Evolutionary conservation across 139 green algal species (phyloP), one percentile per base, ranked within the genome.

Genomic region (Chlamydomonas sp.): DNA sequence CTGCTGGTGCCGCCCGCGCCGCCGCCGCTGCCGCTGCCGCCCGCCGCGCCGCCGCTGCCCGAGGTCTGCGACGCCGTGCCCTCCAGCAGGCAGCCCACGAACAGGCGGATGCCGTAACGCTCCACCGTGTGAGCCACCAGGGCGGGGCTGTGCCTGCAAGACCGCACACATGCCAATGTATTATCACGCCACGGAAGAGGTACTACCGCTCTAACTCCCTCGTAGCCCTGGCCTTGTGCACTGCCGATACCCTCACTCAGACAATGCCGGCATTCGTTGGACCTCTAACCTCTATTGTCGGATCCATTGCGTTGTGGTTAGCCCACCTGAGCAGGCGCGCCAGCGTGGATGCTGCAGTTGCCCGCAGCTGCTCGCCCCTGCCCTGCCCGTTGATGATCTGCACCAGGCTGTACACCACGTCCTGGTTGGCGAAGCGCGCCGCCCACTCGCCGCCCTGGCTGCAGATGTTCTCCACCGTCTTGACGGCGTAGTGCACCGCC

Each of bases 401-500:
- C 82, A 94, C 80, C 72, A 96, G 81, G 63, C 84, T 88, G 63
- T 63, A 49, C 62, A 94, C 80, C 1, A 93, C 80, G 17, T 95
- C 93, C 66, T 91, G 74, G 31, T 68, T 92, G 57, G 91, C 89
- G 64, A 99, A 96, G 59, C 90, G 89, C 5, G 77, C 62, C 8
- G 93, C 94, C 97, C 96, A 98, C 68, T 94, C 91, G 5, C 95
- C 95, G 8, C 93, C 94, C 86, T 97, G 92, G 81, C 93, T 96
- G 80, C 88, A 92, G 58, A 99, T 95, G 92, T 99, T 99, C 92
- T 99, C 97, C 14, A 99, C 94, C 1, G 97, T 97, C 93, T 99
- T 99, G 10, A 95, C 94, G 0, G 97, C 97, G 83, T 99, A 99
- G 90, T 99, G 97, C 92, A 96, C 93, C 18, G 92, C 93, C 49